phyloP scores from a whole-genome alignment of 2,329 filamentous ascomycete genomes.

The Phoma sp. region DNA sequence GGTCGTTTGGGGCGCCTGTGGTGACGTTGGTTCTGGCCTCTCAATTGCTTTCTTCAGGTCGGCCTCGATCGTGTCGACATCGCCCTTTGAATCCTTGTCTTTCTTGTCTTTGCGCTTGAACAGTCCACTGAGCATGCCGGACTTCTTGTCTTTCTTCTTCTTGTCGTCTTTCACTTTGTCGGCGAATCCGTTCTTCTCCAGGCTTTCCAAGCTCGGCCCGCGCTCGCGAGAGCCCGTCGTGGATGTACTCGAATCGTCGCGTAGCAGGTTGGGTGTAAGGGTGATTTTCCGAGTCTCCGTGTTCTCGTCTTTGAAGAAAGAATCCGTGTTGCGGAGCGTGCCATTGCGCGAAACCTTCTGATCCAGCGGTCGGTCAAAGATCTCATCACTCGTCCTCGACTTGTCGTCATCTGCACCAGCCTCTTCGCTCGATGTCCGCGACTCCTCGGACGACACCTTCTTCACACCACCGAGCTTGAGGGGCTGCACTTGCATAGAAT shows the following conservation, averaged over 20 bases:
- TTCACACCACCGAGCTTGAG: conserved; percentile 45
- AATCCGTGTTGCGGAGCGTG: conserved; percentile 88
- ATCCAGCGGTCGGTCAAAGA: conserved; percentile 58
- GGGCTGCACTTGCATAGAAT: conserved; percentile 45
- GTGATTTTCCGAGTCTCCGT: conserved; percentile 98
- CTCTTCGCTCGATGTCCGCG: conserved; percentile 43
- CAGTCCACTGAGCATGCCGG: conserved; percentile 73
- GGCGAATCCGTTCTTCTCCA: conserved; percentile 69
- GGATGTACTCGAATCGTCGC: conserved; percentile 70
- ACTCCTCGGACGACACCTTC: conserved; percentile 39
- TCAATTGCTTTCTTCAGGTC: conserved; percentile 56
- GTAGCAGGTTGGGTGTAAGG: conserved; percentile 87
- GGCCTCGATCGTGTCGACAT: conserved; percentile 41
- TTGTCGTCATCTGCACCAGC: conserved; percentile 53
- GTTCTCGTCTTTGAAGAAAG: conserved; percentile 95
- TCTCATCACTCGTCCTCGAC: conserved; percentile 69
- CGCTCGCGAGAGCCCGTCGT: conserved; percentile 53
- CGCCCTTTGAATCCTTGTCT: conserved; percentile 48
- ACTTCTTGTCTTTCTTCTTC: conserved; percentile 74
- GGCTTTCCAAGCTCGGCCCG: conserved; percentile 74
- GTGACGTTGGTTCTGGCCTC: conserved; percentile 44
- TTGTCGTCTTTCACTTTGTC: conserved; percentile 75
- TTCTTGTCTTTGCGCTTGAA: conserved; percentile 72
- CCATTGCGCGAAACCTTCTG: conserved; percentile 73
- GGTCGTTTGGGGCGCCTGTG: conserved; percentile 36